Base-by-base conservation (phyloP, 306 rosid genomes). In the Urtica urens region DNA sequence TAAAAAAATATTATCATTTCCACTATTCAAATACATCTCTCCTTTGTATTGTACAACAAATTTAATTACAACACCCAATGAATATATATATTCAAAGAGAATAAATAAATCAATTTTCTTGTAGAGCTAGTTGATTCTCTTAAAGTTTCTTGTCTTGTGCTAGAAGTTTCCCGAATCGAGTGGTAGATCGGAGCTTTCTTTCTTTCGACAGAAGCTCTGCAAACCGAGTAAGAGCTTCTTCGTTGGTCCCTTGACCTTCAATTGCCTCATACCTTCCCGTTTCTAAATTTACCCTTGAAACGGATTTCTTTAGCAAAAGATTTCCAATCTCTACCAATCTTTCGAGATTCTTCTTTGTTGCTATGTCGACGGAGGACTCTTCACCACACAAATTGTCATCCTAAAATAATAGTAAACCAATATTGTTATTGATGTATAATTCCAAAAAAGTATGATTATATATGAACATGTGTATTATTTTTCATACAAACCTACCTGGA, bases 401-500 rank as follows among this genome's bases (percentile, higher is more conserved):
- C 61, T 56, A 22, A 23, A 15, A 8, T 11, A 5, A 8, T 25
- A 9, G n/a, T 7, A 23, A n/a, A 16, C 46, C 0, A 40, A 39
- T 14, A 19, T 35, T 35, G 3, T 2, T 26, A 4, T 46, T n/a
- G n/a, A n/a, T n/a, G n/a, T n/a, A n/a, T n/a, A n/a, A n/a, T n/a
- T n/a, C n/a, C n/a, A n/a, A n/a, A n/a, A n/a, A n/a, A n/a, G n/a
- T n/a, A n/a, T n/a, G n/a, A n/a, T n/a, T n/a, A n/a, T n/a, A n/a
- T n/a, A n/a, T n/a, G n/a, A n/a, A n/a, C n/a, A n/a, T n/a, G n/a
- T n/a, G n/a, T n/a, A n/a, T n/a, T n/a, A n/a, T n/a, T n/a, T n/a
- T n/a, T n/a, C n/a, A n/a, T n/a, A n/a, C n/a, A n/a, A n/a, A 11
- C 12, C 9, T 70, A 63, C 77, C 74, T 75, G 81, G 55, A 75